phyloP scores from a whole-genome alignment of 306 rosid genomes.

The Gastrolobium bilobum region DNA sequence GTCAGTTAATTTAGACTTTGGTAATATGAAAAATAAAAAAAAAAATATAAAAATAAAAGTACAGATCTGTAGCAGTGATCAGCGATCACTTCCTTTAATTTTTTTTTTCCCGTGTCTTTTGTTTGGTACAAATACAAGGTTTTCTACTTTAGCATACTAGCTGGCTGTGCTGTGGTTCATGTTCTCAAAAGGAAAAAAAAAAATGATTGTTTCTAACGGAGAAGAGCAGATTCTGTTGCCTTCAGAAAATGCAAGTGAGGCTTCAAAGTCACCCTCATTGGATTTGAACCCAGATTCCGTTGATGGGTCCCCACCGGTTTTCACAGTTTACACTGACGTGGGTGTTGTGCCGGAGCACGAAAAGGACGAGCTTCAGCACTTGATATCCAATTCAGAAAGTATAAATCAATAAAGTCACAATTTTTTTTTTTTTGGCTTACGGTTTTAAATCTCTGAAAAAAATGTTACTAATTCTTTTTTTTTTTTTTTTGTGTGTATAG shows the following conservation, averaged over 20 bases:
- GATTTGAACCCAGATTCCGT: constrained; percentile 64
- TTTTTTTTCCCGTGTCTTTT: constrained; percentile 1
- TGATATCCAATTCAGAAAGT: constrained; percentile 78
- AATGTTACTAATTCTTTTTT: constrained; percentile 29
- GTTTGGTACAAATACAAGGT: constrained; percentile 24
- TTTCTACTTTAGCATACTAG: not conserved
- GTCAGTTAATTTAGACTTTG: constrained; percentile 2
- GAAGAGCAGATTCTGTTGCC: constrained; percentile 65
- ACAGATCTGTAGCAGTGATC: constrained; percentile 44
- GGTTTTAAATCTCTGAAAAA: constrained; percentile 38
- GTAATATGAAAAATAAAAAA: not conserved
- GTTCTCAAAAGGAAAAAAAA: constrained; percentile 36
- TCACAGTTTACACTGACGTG: constrained; percentile 74
- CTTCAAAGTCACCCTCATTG: constrained; percentile 58
- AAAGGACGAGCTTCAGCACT: constrained; percentile 62
- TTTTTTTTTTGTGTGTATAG: constrained; percentile 48
- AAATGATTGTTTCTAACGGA: constrained; percentile 63
- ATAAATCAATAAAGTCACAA: constrained; percentile 20
- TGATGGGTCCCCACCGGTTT: constrained; percentile 61
- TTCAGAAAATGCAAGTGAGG: constrained; percentile 55
- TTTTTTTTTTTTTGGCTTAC: not conserved
- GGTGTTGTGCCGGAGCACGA: constrained; percentile 82
- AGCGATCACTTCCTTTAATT: constrained; percentile 18
- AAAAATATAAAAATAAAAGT: not conserved
- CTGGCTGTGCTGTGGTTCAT: constrained; percentile 26